Conservation (phyloP, 768 basidiomycete species). For the Strobilomyces echinocephalus region DNA sequence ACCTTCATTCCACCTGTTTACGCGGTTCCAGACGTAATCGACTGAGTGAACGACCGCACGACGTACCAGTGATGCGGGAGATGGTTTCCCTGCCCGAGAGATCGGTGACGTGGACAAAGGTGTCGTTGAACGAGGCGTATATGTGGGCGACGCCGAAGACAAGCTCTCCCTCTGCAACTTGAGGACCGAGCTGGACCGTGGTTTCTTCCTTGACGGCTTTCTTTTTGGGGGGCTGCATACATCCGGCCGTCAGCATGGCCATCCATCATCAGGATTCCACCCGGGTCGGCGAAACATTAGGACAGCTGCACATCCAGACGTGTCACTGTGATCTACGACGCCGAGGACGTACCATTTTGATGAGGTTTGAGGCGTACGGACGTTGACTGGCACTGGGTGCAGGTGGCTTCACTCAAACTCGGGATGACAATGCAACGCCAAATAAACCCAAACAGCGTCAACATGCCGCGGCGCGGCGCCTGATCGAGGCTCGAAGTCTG, state of each 20-base stretch:
- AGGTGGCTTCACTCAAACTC: neutral
- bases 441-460: slow-evolving; percentile 18
- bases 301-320: neutral
- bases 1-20: slow-evolving; percentile 95
- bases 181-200: slow-evolving; percentile 89
- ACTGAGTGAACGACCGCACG: neutral
- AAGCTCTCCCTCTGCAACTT: slow-evolving; percentile 93
- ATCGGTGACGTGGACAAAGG: slow-evolving; percentile 99
- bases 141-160: slow-evolving; percentile 99
- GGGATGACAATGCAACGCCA: slow-evolving; percentile 3
- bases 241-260: slow-evolving; percentile 46
- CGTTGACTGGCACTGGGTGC: slow-evolving; percentile 5
- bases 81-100: slow-evolving; percentile 98
- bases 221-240: slow-evolving; percentile 76
- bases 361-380: slow-evolving; percentile 25
- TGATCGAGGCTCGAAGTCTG: too few species aligned
- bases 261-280: slow-evolving; percentile 41
- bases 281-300: slow-evolving; percentile 2
- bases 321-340: neutral
- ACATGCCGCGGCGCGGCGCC: too few species aligned
- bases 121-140: slow-evolving; percentile 99
- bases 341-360: slow-evolving; percentile 37
- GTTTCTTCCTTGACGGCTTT: slow-evolving; percentile 76
- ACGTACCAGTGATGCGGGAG: slow-evolving; percentile 91
- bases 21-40: neutral